These are phyloP conservation scores for Ophiostoma perfectum DNA, from an alignment of 2,329 filamentous ascomycete genomes.

Conservation along the genomic window DNA sequence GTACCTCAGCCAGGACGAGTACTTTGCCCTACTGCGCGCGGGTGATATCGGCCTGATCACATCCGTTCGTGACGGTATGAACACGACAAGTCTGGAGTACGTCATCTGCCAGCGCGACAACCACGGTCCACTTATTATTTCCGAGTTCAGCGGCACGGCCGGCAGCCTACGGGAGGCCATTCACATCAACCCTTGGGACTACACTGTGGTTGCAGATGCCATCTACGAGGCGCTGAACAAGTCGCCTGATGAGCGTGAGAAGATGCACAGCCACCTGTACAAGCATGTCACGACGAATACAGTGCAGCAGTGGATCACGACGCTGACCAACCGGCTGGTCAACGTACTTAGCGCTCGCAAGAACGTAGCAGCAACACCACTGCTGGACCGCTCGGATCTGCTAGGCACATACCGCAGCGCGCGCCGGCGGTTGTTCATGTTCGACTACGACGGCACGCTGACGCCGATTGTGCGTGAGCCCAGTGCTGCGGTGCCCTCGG, in stretches of 20 bases:
- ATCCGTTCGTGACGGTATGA: slow-evolving; percentile 95
- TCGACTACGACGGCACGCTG: slow-evolving; percentile 95
- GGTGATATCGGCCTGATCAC: slow-evolving; percentile 93
- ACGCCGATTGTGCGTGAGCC: slow-evolving; percentile 94
- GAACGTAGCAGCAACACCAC: slow-evolving; percentile 69
- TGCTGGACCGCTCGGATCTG: slow-evolving; percentile 69
- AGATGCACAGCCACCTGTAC: slow-evolving; percentile 71
- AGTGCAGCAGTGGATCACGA: slow-evolving; percentile 78
- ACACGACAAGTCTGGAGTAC: slow-evolving; percentile 93
- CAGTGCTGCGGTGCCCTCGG: slow-evolving; percentile 79
- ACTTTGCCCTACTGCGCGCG: slow-evolving; percentile 85
- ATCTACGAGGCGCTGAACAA: slow-evolving; percentile 79
- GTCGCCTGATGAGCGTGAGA: slow-evolving; percentile 57
- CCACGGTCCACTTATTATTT: slow-evolving; percentile 83
- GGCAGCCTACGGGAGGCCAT: slow-evolving; percentile 79
- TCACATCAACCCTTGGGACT: slow-evolving; percentile 95
- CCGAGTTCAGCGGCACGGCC: slow-evolving; percentile 92
- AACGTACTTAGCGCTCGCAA: slow-evolving; percentile 74
- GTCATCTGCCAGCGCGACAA: slow-evolving; percentile 85
- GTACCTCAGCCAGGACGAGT: slow-evolving; percentile 83
- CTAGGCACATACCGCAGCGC: slow-evolving; percentile 69
- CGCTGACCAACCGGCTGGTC: slow-evolving; percentile 71
- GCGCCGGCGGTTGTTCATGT: slow-evolving; percentile 86
- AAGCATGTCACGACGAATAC: slow-evolving; percentile 79
- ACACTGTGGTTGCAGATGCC: slow-evolving; percentile 73